Evolutionary conservation across 352 stramenopile species (phyloP).

Genomic region (Globisporangium heterothallicum): DNA sequence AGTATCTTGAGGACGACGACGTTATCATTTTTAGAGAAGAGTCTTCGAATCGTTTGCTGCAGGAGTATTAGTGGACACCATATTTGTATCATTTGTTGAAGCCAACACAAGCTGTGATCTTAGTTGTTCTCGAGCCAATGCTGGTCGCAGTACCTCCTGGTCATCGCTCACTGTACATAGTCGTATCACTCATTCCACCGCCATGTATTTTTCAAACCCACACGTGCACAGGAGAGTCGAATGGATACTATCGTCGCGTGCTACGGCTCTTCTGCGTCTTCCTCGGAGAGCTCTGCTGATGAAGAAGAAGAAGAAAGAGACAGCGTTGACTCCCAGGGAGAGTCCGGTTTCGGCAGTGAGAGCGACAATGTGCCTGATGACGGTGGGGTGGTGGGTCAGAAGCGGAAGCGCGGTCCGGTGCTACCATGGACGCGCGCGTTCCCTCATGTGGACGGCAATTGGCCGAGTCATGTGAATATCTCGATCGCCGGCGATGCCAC

Average conservation of each 20-base stretch:
- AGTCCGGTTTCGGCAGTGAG: slow-evolving; percentile 9
- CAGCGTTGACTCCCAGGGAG: no score
- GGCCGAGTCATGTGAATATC: slow-evolving; percentile 71
- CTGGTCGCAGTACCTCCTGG: no score
- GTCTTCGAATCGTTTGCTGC: no score
- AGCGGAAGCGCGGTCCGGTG: slow-evolving; percentile 32
- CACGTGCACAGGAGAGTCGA: neutral
- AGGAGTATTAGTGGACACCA: no score
- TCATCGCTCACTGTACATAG: no score
- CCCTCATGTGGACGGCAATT: slow-evolving; percentile 74
- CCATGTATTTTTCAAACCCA: no score
- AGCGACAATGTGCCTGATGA: slow-evolving; percentile 7
- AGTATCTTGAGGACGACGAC: no score
- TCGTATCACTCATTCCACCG: no score
- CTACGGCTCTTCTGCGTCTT: slow-evolving; percentile 16
- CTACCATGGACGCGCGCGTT: slow-evolving; percentile 59
- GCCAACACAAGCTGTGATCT: no score
- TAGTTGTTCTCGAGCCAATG: neutral
- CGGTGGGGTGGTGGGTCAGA: slow-evolving; percentile 17
- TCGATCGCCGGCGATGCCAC: slow-evolving; percentile 23
- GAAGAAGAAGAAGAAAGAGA: slow-evolving; percentile 5
- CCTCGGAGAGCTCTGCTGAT: slow-evolving; percentile 17
- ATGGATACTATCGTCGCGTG: slow-evolving; percentile 16
- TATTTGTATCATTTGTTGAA: no score
- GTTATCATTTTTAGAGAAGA: no score